Evolutionary conservation across 495 filamentous ascomycete species (phyloP), one percentile per base, ranked within the genome.

Genomic region (Saxophila tyrrhenica): DNA sequence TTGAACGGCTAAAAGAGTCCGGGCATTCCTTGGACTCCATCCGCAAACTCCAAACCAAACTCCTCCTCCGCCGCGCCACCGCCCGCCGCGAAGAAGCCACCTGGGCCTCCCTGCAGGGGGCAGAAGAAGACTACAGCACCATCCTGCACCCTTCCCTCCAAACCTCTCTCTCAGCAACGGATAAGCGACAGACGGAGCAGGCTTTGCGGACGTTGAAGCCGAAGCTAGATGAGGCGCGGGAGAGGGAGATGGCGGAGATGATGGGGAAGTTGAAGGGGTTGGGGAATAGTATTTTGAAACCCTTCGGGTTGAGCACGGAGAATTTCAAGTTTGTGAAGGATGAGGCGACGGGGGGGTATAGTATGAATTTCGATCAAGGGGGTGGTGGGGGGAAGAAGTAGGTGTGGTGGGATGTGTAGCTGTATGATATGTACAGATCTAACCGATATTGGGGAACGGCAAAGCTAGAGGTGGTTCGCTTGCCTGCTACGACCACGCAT

Each of bases 191-290:
- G 41, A 82, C 94, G 1, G 73, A 81, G 54, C 67, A 72, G 42
- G 84, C 85, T 39, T 70, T 94, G 25, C 69, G 71, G 38, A 70
- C 69, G 24, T 73, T 96, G 13, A 84, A 85, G 1, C 69, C 72
- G 21, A 75, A 74, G 57, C 79, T 88, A 39, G 84, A 88, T 43
- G 75, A 76, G 32, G 89, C 89, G 2, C 82, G 84, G 67, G 82
- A 92, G 62, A 82, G 75, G 62, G 92, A 98, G 69, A 88, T 89
- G 76, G 80, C 74, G 7, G 91, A 98, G 68, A 95, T 96, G 86
- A 89, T 95, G 86, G 86, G 82, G 22, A 96, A 96, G 70, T 69
- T 98, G 69, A 96, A 94, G 69, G 81, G 88, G 75, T 73, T 98
- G 51, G 91, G 91, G 1, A 94, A 98, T 70, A 86, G 88, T 1